These are phyloP conservation scores for Suhomyces kilbournensis DNA, from an alignment of 805 yeast genomes.

Conservation along the genomic window DNA sequence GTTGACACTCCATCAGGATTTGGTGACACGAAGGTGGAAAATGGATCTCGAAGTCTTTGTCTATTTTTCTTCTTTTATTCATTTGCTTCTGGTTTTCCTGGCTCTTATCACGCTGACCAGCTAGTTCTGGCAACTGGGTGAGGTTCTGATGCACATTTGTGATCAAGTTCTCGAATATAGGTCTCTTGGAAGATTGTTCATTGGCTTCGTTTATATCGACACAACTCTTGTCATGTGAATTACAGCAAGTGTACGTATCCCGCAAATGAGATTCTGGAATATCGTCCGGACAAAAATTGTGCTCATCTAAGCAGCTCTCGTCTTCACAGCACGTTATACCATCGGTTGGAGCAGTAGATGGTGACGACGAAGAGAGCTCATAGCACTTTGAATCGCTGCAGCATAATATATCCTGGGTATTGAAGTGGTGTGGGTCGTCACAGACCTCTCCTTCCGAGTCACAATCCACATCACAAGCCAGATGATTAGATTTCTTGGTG, in stretches of 20 bases:
- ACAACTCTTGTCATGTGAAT: background rate
- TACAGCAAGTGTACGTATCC: background rate
- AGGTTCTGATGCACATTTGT: conserved; percentile 33
- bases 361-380: conserved; percentile 2
- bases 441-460: background rate
- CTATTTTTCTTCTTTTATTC: conserved; percentile 3
- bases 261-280: background rate
- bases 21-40: conserved; percentile 41
- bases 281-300: background rate
- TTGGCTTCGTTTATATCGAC: conserved; percentile 5
- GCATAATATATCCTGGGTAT: background rate
- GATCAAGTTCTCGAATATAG: conserved; percentile 39
- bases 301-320: conserved; percentile 3
- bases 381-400: conserved; percentile 2
- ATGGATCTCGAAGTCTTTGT: conserved; percentile 29
- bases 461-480: conserved; percentile 1
- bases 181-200: conserved; percentile 25
- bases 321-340: conserved; percentile 3
- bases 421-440: background rate
- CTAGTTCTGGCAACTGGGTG: conserved; percentile 11
- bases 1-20: background rate
- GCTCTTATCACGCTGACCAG: background rate
- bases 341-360: background rate
- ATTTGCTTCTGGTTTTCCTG: background rate
- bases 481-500: conserved; percentile 1